A percentile compares a stretch with the other conserved stretches of the same genome.
These are phyloP conservation scores for Typha latifolia DNA, from an alignment of 176 grass and related monocot species.

Conservation along the genomic window DNA sequence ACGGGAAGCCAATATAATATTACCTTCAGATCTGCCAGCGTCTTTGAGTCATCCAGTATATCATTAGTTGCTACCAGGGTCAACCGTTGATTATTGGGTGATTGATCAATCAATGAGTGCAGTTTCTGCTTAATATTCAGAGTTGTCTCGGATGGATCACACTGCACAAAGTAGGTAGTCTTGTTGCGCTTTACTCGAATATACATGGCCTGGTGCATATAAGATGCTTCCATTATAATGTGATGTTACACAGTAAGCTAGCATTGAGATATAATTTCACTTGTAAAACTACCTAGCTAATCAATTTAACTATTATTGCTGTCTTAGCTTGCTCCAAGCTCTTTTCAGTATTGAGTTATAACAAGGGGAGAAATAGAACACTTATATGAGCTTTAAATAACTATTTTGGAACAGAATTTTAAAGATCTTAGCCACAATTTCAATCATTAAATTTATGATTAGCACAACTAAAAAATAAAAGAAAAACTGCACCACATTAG, in stretches of 20 bases:
- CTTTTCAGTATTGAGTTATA: no score
- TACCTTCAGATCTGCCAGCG: conserved; percentile 56
- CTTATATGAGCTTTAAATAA: no score
- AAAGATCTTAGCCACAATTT: no score
- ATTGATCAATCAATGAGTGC: conserved; percentile 40
- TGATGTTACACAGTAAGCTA: neutral
- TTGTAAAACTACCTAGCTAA: no score
- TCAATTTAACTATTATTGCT: no score
- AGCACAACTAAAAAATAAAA: no score
- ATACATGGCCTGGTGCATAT: conserved; percentile 51
- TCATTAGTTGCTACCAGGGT: conserved; percentile 36
- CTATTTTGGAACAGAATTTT: no score
- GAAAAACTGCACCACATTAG: no score
- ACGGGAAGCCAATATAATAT: neutral
- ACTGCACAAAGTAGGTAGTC: conserved; percentile 68
- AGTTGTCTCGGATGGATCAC: conserved; percentile 56
- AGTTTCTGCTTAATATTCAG: conserved; percentile 70
- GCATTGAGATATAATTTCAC: neutral
- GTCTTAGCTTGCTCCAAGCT: no score
- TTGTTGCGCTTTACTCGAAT: conserved; percentile 79
- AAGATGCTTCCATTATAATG: conserved; percentile 6
- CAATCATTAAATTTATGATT: no score
- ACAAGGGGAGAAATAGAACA: no score
- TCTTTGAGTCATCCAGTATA: conserved; percentile 56
- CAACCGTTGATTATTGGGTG: conserved; percentile 39